phyloP scores from a whole-genome alignment of 331 rosid species.

The Spiraea crenata region DNA sequence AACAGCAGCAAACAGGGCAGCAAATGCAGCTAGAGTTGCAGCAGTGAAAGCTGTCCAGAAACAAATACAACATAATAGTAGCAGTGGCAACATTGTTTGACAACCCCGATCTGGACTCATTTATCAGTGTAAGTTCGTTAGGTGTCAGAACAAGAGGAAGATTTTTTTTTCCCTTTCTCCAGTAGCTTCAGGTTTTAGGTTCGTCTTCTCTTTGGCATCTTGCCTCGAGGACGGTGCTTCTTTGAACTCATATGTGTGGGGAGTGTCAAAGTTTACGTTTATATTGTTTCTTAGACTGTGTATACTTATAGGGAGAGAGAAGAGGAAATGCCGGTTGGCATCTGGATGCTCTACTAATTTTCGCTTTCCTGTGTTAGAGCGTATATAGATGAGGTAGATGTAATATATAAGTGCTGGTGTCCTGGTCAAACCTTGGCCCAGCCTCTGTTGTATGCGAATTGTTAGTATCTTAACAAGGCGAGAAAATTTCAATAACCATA shows the following conservation, averaged over 20 bases:
- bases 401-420: conserved; percentile 36
- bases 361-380: conserved; percentile 25
- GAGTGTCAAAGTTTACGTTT: conserved; percentile 27
- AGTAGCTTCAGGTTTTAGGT: conserved; percentile 28
- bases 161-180: conserved; percentile 17
- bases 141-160: conserved; percentile 33
- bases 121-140: conserved; percentile 22
- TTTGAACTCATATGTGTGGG: conserved; percentile 13
- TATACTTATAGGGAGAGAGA: conserved; percentile 27
- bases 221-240: conserved; percentile 28
- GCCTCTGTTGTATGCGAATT: conserved; percentile 42
- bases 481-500: neutral
- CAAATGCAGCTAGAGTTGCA: conserved; percentile 97
- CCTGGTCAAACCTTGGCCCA: conserved; percentile 46
- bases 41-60: conserved; percentile 93
- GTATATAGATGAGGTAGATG: conserved; percentile 52
- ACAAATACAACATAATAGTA: conserved; percentile 62
- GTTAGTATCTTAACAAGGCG: conserved; percentile 31
- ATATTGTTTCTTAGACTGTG: conserved; percentile 36
- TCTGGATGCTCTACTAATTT: conserved; percentile 26
- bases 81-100: conserved; percentile 50
- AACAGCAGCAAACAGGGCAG: conserved; percentile 87
- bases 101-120: conserved; percentile 13
- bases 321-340: conserved; percentile 25
- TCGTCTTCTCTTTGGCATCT: conserved; percentile 34